These are phyloP conservation scores for Aquilaria sinensis DNA, from an alignment of 345 rosid species.

Conservation along the genomic window DNA sequence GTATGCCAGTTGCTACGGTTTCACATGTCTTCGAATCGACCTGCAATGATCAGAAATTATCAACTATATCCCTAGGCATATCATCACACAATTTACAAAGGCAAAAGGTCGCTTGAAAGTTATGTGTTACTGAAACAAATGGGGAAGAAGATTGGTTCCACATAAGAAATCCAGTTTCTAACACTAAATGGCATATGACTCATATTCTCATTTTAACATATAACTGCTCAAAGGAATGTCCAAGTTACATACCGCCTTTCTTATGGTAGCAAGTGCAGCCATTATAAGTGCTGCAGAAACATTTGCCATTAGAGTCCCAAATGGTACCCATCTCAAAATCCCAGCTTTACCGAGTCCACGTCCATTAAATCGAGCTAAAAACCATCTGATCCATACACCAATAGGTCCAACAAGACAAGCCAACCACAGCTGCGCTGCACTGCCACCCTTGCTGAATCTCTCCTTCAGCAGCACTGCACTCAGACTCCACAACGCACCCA, in stretches of 20 bases:
- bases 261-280: conserved; percentile 64
- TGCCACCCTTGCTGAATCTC: conserved; percentile 43
- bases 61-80: too few relatives aligned
- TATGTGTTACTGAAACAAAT: too few relatives aligned
- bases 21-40: conserved; percentile 41
- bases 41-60: conserved; percentile 24
- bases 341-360: conserved; percentile 64
- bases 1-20: conserved; percentile 48
- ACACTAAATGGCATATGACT: too few relatives aligned
- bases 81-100: neutral
- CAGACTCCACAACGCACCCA: conserved; percentile 37
- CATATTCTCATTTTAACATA: too few relatives aligned
- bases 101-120: too few relatives aligned
- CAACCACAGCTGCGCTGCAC: conserved; percentile 62
- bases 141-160: neutral
- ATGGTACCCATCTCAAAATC: conserved; percentile 72
- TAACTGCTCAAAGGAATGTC: too few relatives aligned
- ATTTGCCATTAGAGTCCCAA: conserved; percentile 84
- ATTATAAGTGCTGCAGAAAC: conserved; percentile 69
- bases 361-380: conserved; percentile 77
- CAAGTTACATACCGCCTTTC: conserved; percentile 43
- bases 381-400: conserved; percentile 99
- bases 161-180: too few relatives aligned
- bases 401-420: conserved; percentile 70
- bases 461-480: conserved; percentile 41